Base-by-base conservation (phyloP, 2,329 filamentous ascomycete genomes). In the Thielaviopsis ethacetica region DNA sequence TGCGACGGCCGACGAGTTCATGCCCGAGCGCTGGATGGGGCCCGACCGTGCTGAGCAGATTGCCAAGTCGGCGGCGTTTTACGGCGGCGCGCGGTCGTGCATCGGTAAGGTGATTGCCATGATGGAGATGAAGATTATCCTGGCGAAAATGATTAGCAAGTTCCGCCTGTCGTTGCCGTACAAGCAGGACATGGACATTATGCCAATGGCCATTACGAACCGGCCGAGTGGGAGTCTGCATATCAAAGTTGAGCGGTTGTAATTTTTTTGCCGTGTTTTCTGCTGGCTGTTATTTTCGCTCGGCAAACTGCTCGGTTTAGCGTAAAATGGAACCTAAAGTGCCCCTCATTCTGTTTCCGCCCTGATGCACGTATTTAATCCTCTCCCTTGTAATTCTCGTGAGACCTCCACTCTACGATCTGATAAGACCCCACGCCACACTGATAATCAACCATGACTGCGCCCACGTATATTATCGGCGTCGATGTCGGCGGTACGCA, bases 1-100 rank as follows among this genome's bases (percentile, higher is more conserved):
- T 5, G 62, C 64, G 1, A 65, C 69, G 12, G 69, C 66, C 1
- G 65, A 66, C 7, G 61, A 61, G 30, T 71, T 73, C 60, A 63
- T 71, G 24, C 72, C 72, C 1, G 67, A 70, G 51, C 69, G 73
- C 24, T 75, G 73, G 73, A 65, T 67, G 30, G 47, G 62, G 1
- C 63, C 65, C 4, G 47, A 55, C 2, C 67, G 66, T 2, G 61
- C 60, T 17, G 65, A 3, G 56, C 64, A 7, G 66, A 63, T 52
- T 63, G 67, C 0, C 69, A 68, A 51, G 67, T 71, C 71, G 47
- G 65, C 68, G 44, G 66, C 69, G 0, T 73, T 73, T 59, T 65
- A 69, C 56, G 67, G 69, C 52, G 71, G 71, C 2, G 68, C 70
- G 5, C 64, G 71, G 15, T 66, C 67, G 51, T 73, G 71, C 62